Base-by-base conservation (phyloP, 2,329 filamentous ascomycete genomes). In the Teratosphaeriaceae sp. region DNA sequence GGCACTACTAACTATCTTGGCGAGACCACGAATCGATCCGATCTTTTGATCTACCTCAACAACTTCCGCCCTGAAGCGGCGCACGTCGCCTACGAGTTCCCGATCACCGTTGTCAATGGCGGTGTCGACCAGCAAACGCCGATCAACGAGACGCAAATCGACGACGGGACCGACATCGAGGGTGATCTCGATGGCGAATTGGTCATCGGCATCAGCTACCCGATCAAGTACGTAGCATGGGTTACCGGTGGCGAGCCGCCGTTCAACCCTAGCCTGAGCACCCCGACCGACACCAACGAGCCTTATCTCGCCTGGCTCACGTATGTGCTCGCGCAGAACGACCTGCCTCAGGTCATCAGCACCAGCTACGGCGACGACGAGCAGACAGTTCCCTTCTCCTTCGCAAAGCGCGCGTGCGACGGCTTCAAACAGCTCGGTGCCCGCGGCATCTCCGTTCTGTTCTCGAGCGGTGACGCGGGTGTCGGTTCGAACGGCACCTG, bases 341-440 rank as follows among this genome's bases (percentile, higher is more conserved):
- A 75, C 15, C 66, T 85, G 1, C 81, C 82, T 0, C 73, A 78
- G 36, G 75, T 80, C 13, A 74, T 85, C 54, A 76, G 72, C 40
- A 79, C 76, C 11, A 83, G 79, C 0, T 85, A 85, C 58, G 80
- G 79, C 37, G 80, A 84, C 47, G 73, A 78, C 41, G 82, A 85
- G 62, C 76, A 83, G 58, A 74, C 71, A 3, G 67, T 85, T 0
- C 81, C 82, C 0, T 55, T 65, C 2, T 72, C 73, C 9, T 86
- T 84, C 55, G 77, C 78, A 15, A 66, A 68, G 37, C 71, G 73
- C 39, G 78, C 82, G 11, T 85, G 82, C 66, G 71, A 75, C 48
- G 68, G 79, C 49, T 80, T 83, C 53, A 78, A 74, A 33, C 74
- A 82, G 52, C 76, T 85, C 23, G 80, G 79, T n/a, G 74, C 78